Conservation (phyloP, 495 filamentous ascomycete species). For the Sordaria brevicollis region DNA sequence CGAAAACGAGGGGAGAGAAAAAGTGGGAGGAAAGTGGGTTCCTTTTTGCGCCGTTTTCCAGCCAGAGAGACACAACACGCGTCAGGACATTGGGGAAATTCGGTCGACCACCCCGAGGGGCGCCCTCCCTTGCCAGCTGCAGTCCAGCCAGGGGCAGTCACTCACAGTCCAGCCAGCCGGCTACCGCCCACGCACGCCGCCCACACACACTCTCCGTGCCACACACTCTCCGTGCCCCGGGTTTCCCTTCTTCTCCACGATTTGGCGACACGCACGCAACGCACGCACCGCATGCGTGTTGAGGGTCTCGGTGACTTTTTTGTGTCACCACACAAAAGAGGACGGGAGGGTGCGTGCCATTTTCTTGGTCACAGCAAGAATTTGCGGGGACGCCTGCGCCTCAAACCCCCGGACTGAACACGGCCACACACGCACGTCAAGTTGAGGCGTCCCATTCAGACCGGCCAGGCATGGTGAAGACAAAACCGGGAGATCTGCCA, state of each 20-base stretch:
- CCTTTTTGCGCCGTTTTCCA: not conserved
- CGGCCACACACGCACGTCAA: not conserved
- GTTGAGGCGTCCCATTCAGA: not conserved
- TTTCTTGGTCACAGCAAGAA: not conserved
- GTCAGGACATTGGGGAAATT: not conserved
- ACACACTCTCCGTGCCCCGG: not conserved
- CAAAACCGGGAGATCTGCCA: not conserved
- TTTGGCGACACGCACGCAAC: not conserved
- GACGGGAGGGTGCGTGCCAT: not conserved
- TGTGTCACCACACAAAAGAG: not conserved
- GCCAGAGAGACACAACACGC: not conserved
- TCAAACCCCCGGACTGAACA: not conserved
- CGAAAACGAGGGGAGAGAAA: not conserved
- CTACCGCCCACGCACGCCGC: not conserved
- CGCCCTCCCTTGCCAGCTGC: not conserved
- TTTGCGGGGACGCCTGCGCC: not conserved
- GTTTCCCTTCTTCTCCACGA: not conserved
- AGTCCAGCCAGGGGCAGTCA: too few relatives aligned
- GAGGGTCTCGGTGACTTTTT: too few relatives aligned
- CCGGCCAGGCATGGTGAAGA: not conserved
- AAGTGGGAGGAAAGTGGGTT: not conserved
- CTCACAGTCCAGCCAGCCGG: too few relatives aligned
- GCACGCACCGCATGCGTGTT: not conserved
- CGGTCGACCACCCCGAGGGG: too few relatives aligned
- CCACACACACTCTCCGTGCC: too few relatives aligned